Base-by-base conservation (phyloP, 176 grass and related monocot genomes). In the Melocanna baccifera region DNA sequence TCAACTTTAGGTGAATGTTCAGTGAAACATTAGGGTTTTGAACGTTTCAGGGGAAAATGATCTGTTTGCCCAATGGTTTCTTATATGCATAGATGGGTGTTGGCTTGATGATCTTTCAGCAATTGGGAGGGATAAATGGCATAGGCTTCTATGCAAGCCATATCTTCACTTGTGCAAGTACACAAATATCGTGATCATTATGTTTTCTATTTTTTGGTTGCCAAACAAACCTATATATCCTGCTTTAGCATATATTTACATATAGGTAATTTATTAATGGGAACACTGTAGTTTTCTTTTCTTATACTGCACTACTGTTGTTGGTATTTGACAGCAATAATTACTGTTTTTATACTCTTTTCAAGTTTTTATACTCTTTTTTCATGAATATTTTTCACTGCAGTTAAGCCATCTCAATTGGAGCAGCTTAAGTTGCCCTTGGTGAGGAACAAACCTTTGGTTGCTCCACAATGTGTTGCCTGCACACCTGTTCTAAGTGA, bases 341-440 rank as follows among this genome's bases (percentile, higher is more conserved):
- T 7, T 25, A 16, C 41, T 51, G 57, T n/a, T n/a, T n/a, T n/a
- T n/a, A n/a, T n/a, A n/a, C n/a, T n/a, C n/a, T n/a, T n/a, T n/a
- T n/a, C n/a, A n/a, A n/a, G n/a, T 69, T 14, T 53, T 87, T 83
- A 41, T 79, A 22, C 26, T 57, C 2, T 23, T 71, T 18, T 67
- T 73, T 45, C 36, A 40, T 64, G 28, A 64, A 32, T 64, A 28
- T 86, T 84, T 18, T 64, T 56, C 64, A 53, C 3, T 67, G 15
- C 83, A 96, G 96, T 94, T 67, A 71, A 94, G 52, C 89, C 96
- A 1, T 96, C 93, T 86, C 91, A 94, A 71, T 39, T 92, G 81
- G 91, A 99, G 75, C 93, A 90, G 65, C 64, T 92, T 29, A 95
- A 95, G 69, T 43, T 87, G 76, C 88, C 96, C 5, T 59, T 88